Evolutionary conservation across 768 basidiomycete genomes (phyloP).

Genomic region (Pulveroboletus sp.): DNA sequence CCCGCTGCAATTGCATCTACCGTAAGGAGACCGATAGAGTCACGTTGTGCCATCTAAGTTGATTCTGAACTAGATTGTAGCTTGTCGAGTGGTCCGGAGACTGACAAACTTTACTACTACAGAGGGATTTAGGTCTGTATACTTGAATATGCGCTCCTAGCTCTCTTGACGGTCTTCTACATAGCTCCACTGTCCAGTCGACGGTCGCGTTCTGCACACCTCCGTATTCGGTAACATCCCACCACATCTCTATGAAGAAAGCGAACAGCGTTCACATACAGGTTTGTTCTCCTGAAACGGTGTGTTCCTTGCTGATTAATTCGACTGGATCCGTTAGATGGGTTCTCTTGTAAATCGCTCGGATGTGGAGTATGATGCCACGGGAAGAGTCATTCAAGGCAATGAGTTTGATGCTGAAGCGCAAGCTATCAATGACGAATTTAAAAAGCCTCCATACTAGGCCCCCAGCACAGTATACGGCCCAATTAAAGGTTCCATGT

Average conservation of each 20-base stretch:
- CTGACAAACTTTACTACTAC: slow-evolving; percentile 53
- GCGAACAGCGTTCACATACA: slow-evolving; percentile 58
- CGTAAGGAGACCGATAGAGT: slow-evolving; percentile 31
- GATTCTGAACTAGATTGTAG: slow-evolving; percentile 52
- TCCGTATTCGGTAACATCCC: slow-evolving; percentile 25
- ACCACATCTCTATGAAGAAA: slow-evolving; percentile 32
- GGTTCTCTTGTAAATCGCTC: slow-evolving; percentile 52
- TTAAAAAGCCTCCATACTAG: slow-evolving; percentile 53
- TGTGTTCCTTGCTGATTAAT: not conserved
- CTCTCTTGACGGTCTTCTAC: slow-evolving; percentile 5
- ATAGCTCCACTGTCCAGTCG: slow-evolving; percentile 42
- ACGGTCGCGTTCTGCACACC: slow-evolving; percentile 57
- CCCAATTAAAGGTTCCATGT: not conserved
- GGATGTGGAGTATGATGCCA: slow-evolving; percentile 50
- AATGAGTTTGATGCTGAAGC: slow-evolving; percentile 56
- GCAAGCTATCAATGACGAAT: slow-evolving; percentile 54
- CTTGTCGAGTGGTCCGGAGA: slow-evolving; percentile 57
- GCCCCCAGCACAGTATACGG: not conserved
- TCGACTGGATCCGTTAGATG: slow-evolving; percentile 47
- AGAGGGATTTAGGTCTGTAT: slow-evolving; percentile 50
- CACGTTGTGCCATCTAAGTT: not conserved
- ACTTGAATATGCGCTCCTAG: slow-evolving; percentile 19
- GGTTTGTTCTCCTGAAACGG: slow-evolving; percentile 29
- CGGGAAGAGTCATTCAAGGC: slow-evolving; percentile 45
- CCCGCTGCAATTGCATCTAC: slow-evolving; percentile 68